Evolutionary conservation across 352 stramenopile genomes (phyloP).

Genomic region (Phytophthora syringae): DNA sequence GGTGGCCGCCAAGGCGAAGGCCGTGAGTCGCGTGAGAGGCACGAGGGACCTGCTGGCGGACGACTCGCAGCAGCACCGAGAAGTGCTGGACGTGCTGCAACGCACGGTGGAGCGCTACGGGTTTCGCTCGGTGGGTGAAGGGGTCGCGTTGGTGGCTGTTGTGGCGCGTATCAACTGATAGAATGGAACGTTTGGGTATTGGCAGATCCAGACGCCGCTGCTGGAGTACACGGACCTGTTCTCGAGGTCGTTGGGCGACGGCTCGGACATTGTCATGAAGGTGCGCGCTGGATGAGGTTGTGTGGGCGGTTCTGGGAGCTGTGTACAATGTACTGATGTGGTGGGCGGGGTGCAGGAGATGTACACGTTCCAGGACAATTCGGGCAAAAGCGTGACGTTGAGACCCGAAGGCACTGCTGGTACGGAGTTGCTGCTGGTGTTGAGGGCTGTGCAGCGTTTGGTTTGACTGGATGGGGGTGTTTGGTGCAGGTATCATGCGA

Average conservation of each 20-base stretch:
- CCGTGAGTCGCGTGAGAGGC: conserved; percentile 68
- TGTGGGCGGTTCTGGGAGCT: background rate
- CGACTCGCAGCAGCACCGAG: conserved; percentile 67
- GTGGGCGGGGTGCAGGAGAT: conserved; percentile 65
- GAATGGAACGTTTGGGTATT: background rate
- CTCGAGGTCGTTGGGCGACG: conserved; percentile 77
- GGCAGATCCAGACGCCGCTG: conserved; percentile 81
- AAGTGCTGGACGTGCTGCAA: conserved; percentile 66
- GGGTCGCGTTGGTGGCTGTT: background rate
- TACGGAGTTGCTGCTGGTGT: conserved; percentile 12
- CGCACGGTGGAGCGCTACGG: conserved; percentile 71
- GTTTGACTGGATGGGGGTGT: background rate
- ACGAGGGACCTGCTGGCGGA: conserved; percentile 76
- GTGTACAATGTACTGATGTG: background rate
- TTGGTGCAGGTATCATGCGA: conserved; percentile 67
- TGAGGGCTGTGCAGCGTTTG: background rate
- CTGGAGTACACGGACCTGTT: conserved; percentile 91
- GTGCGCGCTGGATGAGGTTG: conserved; percentile 24
- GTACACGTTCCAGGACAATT: conserved; percentile 91
- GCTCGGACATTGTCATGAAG: conserved; percentile 91
- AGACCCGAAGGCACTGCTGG: conserved; percentile 86
- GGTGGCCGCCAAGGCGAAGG: conserved; percentile 32
- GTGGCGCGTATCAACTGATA: background rate
- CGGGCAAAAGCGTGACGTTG: conserved; percentile 85
- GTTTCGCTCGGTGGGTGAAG: conserved; percentile 64